Base-by-base conservation (phyloP, 768 basidiomycete species). In the Crassisporium funariophilum region DNA sequence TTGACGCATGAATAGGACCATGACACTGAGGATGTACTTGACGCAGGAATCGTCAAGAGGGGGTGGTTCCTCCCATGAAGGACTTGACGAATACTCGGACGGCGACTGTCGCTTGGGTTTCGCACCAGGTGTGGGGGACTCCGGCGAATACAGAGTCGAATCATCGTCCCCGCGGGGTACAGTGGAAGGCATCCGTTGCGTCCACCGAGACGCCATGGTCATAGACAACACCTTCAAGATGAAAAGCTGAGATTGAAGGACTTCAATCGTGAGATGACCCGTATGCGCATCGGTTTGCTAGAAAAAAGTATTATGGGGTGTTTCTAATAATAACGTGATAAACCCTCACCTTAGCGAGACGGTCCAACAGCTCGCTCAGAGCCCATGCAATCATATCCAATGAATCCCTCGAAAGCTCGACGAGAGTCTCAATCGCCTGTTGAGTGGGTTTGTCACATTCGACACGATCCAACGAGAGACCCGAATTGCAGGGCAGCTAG, bases 401-500 rank as follows among this genome's bases (percentile, higher is more conserved):
- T 8, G 86, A 84, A 53, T 90, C 87, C 44, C 74, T 69, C 2
- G 91, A 83, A 11, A 95, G 77, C 35, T 90, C 83, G n/a, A 90
- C 79, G 13, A 95, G 73, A 10, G 91, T 82, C 52, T 86, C 81
- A 31, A 94, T 81, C 6, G 87, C 81, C 60, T 89, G 83, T 52
- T 83, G 81, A 0, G 88, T 82, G 4, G 89, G 82, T 24, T 75
- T 69, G 65, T 95, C 91, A 6, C 73, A 74, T 67, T 95, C 92
- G 44, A 95, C 71, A 21, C 79, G 75, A 58, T 84, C 82, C 47
- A 95, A 63, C 10, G 82, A 71, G 33, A 81, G 72, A 15, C 93
- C 93, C 23, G 93, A 93, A 67, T 91, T 78, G 60, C 82, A 85
- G 44, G 93, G 94, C 7, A 97, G 77, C 94, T 97, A 58, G 20